Base-by-base conservation (phyloP, 78 protist genomes). In the Pigoraptor vietnamica region DNA sequence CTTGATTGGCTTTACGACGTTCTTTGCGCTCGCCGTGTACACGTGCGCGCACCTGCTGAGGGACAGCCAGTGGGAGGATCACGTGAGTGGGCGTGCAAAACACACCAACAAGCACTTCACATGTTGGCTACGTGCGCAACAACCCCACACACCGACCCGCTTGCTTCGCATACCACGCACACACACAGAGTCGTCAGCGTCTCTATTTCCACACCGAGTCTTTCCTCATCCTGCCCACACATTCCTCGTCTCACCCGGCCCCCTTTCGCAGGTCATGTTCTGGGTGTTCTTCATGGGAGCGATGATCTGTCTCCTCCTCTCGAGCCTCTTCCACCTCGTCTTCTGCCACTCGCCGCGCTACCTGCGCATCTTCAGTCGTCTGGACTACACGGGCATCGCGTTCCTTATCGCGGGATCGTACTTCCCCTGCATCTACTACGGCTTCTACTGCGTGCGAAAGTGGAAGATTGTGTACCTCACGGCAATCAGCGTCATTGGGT, bases 381-480 rank as follows among this genome's bases (percentile, higher is more conserved):
- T 83, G 34, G 93, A 91, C 91, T 91, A 91, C 88, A 39, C 89
- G 6, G 92, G 93, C 0, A 88, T 91, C 81, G 32, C 88, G 81
- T 0, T 88, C 34, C 2, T 91, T 37, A 91, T 88, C 19, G 40
- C 39, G 36, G 93, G 93, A 35, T 88, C 91, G 24, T 36, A 48
- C 91, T 24, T 33, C 37, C 91, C 93, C 0, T 32, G 38, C 35
- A 6, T 91, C 81, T 91, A 87, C 93, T 88, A 87, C n/a, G 40
- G 36, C 38, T 88, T 91, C 88, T 67, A 79, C 81, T 91, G 93
- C 39, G 40, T 32, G 39, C 40, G 29, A 29, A 19, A 0, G 81
- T 48, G n/a, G 84, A 33, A 67, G 39, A 29, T n/a, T 39, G 29
- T 67, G 39, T 89, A 89, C 86, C 24, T 89, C 35, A 0, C 56